Base-by-base conservation (phyloP, 495 filamentous ascomycete species). In the Chlorociboria aeruginascens region DNA sequence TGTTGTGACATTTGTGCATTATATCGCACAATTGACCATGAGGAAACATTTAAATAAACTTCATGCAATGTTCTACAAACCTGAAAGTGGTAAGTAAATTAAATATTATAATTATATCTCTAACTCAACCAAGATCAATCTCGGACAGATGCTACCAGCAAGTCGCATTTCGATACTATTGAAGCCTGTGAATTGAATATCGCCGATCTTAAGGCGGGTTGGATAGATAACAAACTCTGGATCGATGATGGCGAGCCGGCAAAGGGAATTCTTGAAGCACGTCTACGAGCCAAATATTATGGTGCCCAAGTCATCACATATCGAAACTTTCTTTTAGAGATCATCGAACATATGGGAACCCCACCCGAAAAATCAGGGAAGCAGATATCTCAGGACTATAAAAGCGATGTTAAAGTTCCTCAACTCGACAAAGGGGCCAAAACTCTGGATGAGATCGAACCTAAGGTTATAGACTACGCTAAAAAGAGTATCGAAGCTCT, bases 281-380 rank as follows among this genome's bases (percentile, higher is more conserved):
- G 92, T 4, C 72, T 96, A 42, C 79, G 92, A 28, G 92, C 86
- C 6, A 98, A 98, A 58, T 96, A 90, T 63, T 96, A 87, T 66
- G 92, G 92, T 17, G 90, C 88, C 0, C 74, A 78, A 36, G 89
- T 94, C 40, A 89, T 98, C 59, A 89, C 92, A 12, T 83, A 90
- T 60, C 75, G 92, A 32, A 86, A 85, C 2, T 84, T 92, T 50
- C 64, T 98, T 62, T 79, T 57, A 69, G 75, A 48, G 63, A 90
- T 60, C 64, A 85, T 72, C 52, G 68, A 66, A 46, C 58, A 42
- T 39, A 60, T n/a, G 56, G 16, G 9, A 8, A 20, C 16, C 6
- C 13, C 8, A 7, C n/a, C 40, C 9, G 31, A 29, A 1, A 7
- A 10, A 1, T 6, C 10, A 31, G 33, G 9, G 4, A 45, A 54